These are phyloP conservation scores for Alternaria sp. DNA, from an alignment of 2,329 filamentous ascomycete species.

Conservation along the genomic window DNA sequence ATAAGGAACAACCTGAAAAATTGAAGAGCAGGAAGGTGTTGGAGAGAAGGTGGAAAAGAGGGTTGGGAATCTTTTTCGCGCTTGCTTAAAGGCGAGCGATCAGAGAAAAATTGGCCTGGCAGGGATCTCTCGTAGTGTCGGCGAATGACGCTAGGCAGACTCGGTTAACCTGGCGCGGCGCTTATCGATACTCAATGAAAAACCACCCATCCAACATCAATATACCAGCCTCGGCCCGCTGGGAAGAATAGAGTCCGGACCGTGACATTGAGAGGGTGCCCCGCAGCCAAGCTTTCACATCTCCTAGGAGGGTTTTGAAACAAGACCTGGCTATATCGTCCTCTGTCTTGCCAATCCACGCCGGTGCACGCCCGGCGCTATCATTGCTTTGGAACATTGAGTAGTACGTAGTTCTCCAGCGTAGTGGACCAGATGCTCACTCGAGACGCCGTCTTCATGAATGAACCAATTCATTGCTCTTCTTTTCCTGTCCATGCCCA, in stretches of 20 bases:
- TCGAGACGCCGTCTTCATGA: not conserved
- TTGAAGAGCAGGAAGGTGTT: constrained; percentile 38
- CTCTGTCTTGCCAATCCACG: not conserved
- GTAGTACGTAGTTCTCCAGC: not conserved
- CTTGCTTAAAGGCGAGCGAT: constrained; percentile 20
- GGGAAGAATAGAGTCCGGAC: not conserved
- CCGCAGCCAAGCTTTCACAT: too few relatives aligned
- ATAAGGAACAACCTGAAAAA: constrained; percentile 37
- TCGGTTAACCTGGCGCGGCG: constrained; percentile 14
- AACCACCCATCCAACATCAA: constrained; percentile 1
- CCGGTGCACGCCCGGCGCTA: not conserved
- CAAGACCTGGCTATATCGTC: not conserved
- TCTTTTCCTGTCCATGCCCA: not conserved
- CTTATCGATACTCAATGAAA: constrained; percentile 12
- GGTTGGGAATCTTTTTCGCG: constrained; percentile 15
- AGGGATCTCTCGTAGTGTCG: constrained; percentile 16
- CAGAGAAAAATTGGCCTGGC: constrained; percentile 19
- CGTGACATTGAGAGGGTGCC: not conserved
- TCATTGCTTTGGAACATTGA: not conserved
- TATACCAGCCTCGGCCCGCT: not conserved
- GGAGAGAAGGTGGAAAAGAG: constrained; percentile 39
- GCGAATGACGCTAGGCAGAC: constrained; percentile 10
- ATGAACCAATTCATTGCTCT: not conserved
- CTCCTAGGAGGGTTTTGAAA: too few relatives aligned
- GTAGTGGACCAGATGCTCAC: not conserved